A percentile compares a stretch with the other conserved stretches of the same genome.
phyloP scores from a whole-genome alignment of 371 early-diverging fungal species.

The Coemansia sp. region DNA sequence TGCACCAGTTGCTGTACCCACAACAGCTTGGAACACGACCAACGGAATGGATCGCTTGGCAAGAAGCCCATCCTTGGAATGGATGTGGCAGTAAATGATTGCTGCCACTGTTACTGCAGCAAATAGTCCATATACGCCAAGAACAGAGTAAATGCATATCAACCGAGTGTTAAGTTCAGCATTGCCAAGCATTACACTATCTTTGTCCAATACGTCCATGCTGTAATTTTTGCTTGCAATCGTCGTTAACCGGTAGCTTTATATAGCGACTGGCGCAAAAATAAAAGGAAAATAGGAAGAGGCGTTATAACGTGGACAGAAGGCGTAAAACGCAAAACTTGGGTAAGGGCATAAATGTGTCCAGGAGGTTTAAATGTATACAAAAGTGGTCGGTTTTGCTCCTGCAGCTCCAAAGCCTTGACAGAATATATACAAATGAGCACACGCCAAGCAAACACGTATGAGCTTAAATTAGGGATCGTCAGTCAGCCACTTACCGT shows the following conservation, averaged over 20 bases:
- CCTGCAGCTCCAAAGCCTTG: not conserved
- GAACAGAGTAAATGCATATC: not conserved
- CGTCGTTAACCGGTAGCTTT: not conserved
- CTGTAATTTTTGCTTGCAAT: not conserved
- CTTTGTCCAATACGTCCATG: not conserved
- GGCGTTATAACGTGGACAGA: not conserved
- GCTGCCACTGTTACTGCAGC: slow-evolving; percentile 14
- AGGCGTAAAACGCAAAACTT: not conserved
- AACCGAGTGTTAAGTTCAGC: slow-evolving; percentile 12
- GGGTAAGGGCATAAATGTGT: not conserved
- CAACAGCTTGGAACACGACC: slow-evolving; percentile 14
- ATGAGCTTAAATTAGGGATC: not conserved
- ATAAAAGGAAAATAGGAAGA: not conserved
- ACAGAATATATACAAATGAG: not conserved
- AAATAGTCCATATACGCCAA: slow-evolving; percentile 17
- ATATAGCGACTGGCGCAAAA: not conserved
- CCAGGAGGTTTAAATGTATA: not conserved
- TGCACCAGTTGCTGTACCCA: slow-evolving; percentile 11
- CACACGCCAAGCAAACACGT: slow-evolving; percentile 1
- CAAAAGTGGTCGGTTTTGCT: not conserved
- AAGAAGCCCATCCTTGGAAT: slow-evolving; percentile 12
- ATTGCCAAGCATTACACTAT: not conserved
- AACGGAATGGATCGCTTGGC: slow-evolving; percentile 22
- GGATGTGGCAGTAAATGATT: slow-evolving; percentile 17
- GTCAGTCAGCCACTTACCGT: not conserved